Evolutionary conservation across 805 yeast genomes (phyloP).

Genomic region (Candida saitoana): DNA sequence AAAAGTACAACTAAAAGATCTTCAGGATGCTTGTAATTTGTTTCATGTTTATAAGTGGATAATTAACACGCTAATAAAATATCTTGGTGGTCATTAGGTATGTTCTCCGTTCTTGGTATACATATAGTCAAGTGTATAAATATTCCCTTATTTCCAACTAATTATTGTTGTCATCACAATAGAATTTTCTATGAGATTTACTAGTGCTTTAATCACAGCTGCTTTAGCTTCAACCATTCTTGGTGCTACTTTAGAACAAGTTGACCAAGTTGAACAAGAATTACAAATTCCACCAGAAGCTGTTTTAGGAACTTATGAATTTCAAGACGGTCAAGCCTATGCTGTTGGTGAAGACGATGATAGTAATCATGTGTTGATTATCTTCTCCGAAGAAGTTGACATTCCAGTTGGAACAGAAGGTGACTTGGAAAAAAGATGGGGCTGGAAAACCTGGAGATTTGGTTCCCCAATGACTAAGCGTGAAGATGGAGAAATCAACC

Average conservation of each 20-base stretch:
- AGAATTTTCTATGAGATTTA: not conserved
- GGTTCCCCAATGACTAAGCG: constrained; percentile 4
- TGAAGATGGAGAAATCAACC: constrained; percentile 1
- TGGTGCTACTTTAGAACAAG: not conserved
- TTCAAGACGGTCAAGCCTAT: not conserved
- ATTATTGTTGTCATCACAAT: no score
- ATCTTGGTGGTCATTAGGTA: no score
- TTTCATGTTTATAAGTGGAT: no score
- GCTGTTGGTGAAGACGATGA: constrained; percentile 2
- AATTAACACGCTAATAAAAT: no score
- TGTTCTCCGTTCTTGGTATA: no score
- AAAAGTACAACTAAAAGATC: no score
- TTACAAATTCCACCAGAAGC: not conserved
- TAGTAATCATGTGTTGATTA: not conserved
- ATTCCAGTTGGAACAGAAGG: not conserved
- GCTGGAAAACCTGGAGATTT: constrained; percentile 3
- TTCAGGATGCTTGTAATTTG: no score
- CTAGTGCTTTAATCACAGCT: not conserved
- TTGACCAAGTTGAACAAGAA: not conserved
- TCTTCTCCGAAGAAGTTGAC: not conserved
- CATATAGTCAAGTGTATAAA: no score
- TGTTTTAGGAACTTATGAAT: not conserved
- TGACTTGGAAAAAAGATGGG: constrained; percentile 2
- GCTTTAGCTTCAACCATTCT: not conserved
- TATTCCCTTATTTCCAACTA: no score